Conservation (phyloP, 2,329 filamentous ascomycete genomes). For the Chaetomiaceae sp. region DNA sequence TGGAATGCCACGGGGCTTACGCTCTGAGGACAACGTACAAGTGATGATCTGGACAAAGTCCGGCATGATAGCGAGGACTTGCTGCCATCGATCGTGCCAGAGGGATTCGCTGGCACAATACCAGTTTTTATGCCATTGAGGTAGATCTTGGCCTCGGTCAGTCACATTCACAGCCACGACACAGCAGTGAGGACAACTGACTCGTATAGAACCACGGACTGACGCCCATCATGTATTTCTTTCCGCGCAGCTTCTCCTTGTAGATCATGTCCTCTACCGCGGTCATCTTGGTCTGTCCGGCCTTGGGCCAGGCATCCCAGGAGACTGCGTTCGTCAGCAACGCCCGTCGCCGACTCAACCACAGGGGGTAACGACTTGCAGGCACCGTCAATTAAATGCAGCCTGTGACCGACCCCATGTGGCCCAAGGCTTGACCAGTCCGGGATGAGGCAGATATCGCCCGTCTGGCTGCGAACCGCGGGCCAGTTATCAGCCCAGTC, state of each 20-base stretch:
- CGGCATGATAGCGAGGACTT: constrained; percentile 46
- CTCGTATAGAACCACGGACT: constrained; percentile 39
- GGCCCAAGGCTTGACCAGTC: constrained; percentile 45
- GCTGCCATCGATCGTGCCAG: constrained; percentile 54
- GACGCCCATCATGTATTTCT: constrained; percentile 48
- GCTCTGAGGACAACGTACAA: constrained; percentile 33
- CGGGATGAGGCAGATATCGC: constrained; percentile 39
- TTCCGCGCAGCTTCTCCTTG: constrained; percentile 34
- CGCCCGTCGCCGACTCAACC: neutral
- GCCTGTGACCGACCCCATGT: constrained; percentile 24
- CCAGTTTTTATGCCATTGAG: constrained; percentile 48
- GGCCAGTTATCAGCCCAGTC: constrained; percentile 40
- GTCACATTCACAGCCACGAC: constrained; percentile 17
- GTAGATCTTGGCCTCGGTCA: constrained; percentile 19
- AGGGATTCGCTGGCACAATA: constrained; percentile 50
- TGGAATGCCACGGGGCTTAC: neutral
- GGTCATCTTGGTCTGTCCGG: constrained; percentile 35
- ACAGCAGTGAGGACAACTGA: constrained; percentile 27
- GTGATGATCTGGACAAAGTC: constrained; percentile 52
- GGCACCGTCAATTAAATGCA: constrained; percentile 27
- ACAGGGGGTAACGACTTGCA: constrained; percentile 17
- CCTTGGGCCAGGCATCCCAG: constrained; percentile 47
- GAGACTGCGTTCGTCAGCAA: constrained; percentile 33
- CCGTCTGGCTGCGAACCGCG: constrained; percentile 35
- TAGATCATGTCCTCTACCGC: constrained; percentile 39